Conservation (phyloP, 2,329 filamentous ascomycete genomes). For the Bipolaris gigantea region DNA sequence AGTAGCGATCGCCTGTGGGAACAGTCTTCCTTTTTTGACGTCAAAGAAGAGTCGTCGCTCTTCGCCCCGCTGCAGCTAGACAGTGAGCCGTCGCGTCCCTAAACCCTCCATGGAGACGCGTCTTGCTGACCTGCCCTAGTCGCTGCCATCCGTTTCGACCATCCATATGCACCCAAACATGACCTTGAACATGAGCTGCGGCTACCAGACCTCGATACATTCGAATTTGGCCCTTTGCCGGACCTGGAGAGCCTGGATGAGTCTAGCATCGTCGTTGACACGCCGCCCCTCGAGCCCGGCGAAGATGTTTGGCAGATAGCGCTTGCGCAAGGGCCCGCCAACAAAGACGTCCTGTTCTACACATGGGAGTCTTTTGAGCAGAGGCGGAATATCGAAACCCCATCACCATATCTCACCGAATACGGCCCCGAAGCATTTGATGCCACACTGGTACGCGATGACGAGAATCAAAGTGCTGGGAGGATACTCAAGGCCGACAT, state of each 20-base stretch:
- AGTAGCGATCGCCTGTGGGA: slow-evolving; percentile 64
- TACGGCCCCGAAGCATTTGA: slow-evolving; percentile 68
- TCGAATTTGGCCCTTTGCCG: slow-evolving; percentile 45
- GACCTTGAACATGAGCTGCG: slow-evolving; percentile 39
- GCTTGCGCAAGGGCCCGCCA: slow-evolving; percentile 33
- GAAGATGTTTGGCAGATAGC: slow-evolving; percentile 47
- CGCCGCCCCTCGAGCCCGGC: slow-evolving; percentile 31
- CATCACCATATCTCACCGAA: slow-evolving; percentile 66
- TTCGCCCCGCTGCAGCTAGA: slow-evolving; percentile 43
- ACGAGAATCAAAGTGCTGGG: slow-evolving; percentile 45
- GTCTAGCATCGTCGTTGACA: slow-evolving; percentile 32
- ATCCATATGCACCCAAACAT: slow-evolving; percentile 46
- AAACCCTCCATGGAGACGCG: slow-evolving; percentile 13
- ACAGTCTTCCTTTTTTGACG: slow-evolving; percentile 52
- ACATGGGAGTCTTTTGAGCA: slow-evolving; percentile 71
- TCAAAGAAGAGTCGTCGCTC: slow-evolving; percentile 31
- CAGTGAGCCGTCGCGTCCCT: slow-evolving; percentile 38
- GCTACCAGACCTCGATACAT: slow-evolving; percentile 45
- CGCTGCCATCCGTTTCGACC: slow-evolving; percentile 40
- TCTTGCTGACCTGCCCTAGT: slow-evolving; percentile 35
- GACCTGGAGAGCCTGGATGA: slow-evolving; percentile 40
- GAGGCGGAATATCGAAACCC: slow-evolving; percentile 44
- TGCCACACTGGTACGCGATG: slow-evolving; percentile 54
- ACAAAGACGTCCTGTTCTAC: slow-evolving; percentile 50
- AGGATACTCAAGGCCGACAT: slow-evolving; percentile 44